Conservation (phyloP, 2,329 filamentous ascomycete species). For the Stachybotrys chartarum region DNA sequence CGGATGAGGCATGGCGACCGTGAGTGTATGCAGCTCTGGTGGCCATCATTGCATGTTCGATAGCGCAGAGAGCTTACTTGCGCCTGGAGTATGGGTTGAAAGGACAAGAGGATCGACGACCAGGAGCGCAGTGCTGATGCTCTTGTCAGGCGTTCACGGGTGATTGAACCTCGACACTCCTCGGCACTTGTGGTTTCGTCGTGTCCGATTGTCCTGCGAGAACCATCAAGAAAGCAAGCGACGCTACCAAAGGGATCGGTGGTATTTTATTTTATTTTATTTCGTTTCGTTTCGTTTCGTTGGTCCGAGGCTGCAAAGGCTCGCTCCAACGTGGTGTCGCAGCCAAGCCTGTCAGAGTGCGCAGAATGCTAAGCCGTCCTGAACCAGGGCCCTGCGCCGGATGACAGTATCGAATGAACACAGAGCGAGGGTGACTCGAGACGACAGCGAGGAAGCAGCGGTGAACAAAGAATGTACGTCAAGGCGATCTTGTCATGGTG, state of each 20-base stretch:
- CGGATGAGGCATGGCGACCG: conserved; percentile 19
- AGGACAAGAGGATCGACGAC: not conserved
- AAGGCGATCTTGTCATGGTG: no score
- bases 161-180: no score
- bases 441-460: no score
- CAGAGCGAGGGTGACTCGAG: no score
- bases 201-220: no score
- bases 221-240: no score
- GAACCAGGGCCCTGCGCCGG: not conserved
- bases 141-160: no score
- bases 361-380: not conserved
- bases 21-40: conserved; percentile 17
- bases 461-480: no score
- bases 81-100: not conserved
- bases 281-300: not conserved
- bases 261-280: no score
- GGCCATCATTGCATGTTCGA: conserved; percentile 16
- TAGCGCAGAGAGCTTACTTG: not conserved
- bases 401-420: no score
- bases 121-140: not conserved
- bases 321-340: not conserved
- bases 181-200: no score
- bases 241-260: no score
- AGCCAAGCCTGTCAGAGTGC: not conserved
- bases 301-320: not conserved